Conservation (phyloP, 805 yeast species). For the Lipomyces sp. region DNA sequence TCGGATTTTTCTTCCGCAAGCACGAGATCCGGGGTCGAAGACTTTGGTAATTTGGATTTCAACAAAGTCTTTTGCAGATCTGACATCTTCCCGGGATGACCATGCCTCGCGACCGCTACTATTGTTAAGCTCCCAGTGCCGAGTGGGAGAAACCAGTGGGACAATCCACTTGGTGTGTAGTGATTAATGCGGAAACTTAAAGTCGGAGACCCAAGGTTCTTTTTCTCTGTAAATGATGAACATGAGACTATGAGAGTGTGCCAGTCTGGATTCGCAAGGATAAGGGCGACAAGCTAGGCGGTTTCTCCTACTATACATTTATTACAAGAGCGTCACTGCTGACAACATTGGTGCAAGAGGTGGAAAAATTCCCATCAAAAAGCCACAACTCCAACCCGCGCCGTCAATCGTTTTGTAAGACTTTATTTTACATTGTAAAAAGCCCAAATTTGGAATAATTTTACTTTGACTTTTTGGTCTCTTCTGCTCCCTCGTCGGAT, state of each 20-base stretch:
- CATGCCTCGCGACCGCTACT: background rate
- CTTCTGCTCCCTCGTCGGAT: conserved; percentile 39
- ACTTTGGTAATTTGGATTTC: conserved; percentile 6
- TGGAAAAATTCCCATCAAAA: no score
- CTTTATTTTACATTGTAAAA: background rate
- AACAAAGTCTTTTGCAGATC: conserved; percentile 7
- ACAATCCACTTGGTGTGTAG: background rate
- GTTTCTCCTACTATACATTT: no score
- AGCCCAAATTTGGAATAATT: background rate
- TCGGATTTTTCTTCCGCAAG: background rate
- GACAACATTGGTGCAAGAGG: no score
- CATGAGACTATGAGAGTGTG: no score
- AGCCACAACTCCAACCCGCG: no score
- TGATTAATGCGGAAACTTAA: no score
- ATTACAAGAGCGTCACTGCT: no score
- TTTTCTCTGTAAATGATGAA: no score
- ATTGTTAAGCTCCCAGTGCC: background rate
- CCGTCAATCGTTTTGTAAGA: no score
- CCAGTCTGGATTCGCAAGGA: no score
- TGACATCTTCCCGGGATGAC: conserved; percentile 3
- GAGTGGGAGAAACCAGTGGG: background rate
- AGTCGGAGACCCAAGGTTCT: no score
- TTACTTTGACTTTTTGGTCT: conserved; percentile 31
- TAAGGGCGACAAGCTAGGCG: no score
- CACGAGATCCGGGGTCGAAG: background rate